Evolutionary conservation across 164 flowering plant species (phyloP), one percentile per base, ranked within the genome.

Genomic region (Stephania japonica): DNA sequence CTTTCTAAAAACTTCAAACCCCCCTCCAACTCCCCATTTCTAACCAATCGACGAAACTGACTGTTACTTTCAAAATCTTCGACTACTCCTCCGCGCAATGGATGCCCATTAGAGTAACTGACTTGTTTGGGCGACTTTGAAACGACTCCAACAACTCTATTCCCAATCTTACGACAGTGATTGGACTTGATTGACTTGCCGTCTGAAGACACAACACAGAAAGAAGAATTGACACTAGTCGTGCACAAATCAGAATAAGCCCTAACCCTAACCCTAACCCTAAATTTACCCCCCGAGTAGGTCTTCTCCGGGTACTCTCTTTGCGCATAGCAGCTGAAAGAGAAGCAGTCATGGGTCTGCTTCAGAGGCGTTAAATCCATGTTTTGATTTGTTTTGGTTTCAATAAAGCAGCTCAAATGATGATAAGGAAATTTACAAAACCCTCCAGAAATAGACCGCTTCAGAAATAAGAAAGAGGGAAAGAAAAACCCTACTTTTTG

Each of bases 11-110:
- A 81, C 66, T 42, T 81, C 74, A 91, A 85, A 27, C 85, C 90
- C 72, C 86, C 87, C 25, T 87, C 89, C 42, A 90, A 71, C 69
- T 87, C 83, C 72, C 94, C 97, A 78, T 83, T 86, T 61, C 91
- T 81, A 70, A 91, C 89, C 74, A 87, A 78, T 12, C 83, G 67
- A 3, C 86, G 85, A 1, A 93, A 86, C 26, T 81, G 83, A 71
- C 83, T 85, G 62, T 89, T 88, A 69, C 85, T 83, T 81, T 84
- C 86, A n/a, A 75, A 79, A 65, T 87, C 92, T 27, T 90, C 90
- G 64, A 78, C 69, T n/a, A n/a, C n/a, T n/a, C n/a, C n/a, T 78
- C 70, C 78, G 1, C 50, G 73, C 0, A 78, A 78, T n/a, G 75
- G 73, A 44, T 75, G 74, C 75, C 77, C 86, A 63, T 72, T 62